Base-by-base conservation (phyloP, 371 early-diverging fungal species). In the Mucor racemosus region DNA sequence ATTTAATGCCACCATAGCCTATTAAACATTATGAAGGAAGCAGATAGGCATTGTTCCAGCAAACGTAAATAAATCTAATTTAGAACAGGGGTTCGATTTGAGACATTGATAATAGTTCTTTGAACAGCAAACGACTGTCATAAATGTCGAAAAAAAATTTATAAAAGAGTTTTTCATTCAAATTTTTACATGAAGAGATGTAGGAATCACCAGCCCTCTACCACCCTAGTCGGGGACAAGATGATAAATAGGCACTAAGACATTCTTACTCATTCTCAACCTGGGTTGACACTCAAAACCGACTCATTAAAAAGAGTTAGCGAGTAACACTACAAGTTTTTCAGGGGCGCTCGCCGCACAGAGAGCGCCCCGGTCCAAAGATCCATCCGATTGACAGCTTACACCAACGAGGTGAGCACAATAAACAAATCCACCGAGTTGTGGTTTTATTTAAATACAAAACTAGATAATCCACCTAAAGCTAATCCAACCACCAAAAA, bases 401-500 rank as follows among this genome's bases (percentile, higher is more conserved):
- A 4, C 17, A 46, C 31, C 26, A n/a, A 11, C 6, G 2, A 31
- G 6, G 36, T 56, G 36, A 34, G n/a, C n/a, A 11, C 9, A 4
- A 1, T 19, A 14, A 33, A 7, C 19, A 36, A 15, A 4, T 11
- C 5, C 15, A 1, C 41, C 68, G 62, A 68, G 13, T 68, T 68
- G 68, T 68, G 68, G 68, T 15, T 53, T 41, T 42, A 35, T 57
- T 59, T 59, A 26, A 58, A 21, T 58, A 63, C 11, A 58, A 90
- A 90, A 59, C 84, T 84, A 40, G 82, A 67, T 9, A 81, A 55
- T 6, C 90, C 86, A 36, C 93, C 93, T 17, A 90, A 55, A 0
- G 91, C 90, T 66, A 93, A 69, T 4, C 93, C 93, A 14, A 82
- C 36, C 14, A 87, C 82, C 60, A 93, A 69, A 38, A 82, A 82